Conservation (phyloP, 768 basidiomycete species). For the Leccinellum luteum region DNA sequence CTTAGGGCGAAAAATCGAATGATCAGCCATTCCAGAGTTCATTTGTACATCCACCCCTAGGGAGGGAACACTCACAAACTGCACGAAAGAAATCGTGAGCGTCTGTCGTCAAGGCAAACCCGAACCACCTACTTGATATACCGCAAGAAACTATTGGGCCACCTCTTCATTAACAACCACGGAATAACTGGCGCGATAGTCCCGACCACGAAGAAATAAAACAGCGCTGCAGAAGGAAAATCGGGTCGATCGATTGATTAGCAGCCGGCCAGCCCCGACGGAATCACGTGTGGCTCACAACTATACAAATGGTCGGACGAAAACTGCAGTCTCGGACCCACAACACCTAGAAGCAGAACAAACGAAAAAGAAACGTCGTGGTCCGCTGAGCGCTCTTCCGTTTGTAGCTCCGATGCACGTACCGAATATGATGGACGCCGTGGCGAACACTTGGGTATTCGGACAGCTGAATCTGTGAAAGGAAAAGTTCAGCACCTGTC, state of each 20-base stretch:
- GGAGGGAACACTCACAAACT: constrained; percentile 14
- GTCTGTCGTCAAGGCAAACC: not conserved
- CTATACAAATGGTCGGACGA: constrained; percentile 54
- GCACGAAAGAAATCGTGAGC: not conserved
- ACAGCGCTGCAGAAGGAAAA: constrained; percentile 39
- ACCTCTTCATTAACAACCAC: constrained; percentile 60
- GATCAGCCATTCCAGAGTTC: not conserved
- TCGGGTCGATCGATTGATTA: not conserved
- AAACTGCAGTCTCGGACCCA: constrained; percentile 62
- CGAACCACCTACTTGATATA: constrained; percentile 60
- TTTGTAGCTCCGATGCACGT: not conserved
- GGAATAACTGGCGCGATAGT: constrained; percentile 60
- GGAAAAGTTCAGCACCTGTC: not conserved
- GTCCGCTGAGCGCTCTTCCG: constrained; percentile 5
- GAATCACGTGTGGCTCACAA: not conserved
- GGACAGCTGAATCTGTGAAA: constrained; percentile 47
- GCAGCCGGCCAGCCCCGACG: constrained; percentile 21
- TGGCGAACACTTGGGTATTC: constrained; percentile 50
- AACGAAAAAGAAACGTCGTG: not conserved
- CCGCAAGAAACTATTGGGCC: constrained; percentile 59
- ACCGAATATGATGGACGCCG: constrained; percentile 55
- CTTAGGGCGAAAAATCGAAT: constrained; percentile 10
- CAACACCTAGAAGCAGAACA: constrained; percentile 45
- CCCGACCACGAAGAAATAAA: constrained; percentile 75
- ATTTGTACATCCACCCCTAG: not conserved